A percentile compares a stretch with the other conserved stretches of the same genome.
Conservation (phyloP, 108 stramenopile species). For the Cyclotella baltica region DNA sequence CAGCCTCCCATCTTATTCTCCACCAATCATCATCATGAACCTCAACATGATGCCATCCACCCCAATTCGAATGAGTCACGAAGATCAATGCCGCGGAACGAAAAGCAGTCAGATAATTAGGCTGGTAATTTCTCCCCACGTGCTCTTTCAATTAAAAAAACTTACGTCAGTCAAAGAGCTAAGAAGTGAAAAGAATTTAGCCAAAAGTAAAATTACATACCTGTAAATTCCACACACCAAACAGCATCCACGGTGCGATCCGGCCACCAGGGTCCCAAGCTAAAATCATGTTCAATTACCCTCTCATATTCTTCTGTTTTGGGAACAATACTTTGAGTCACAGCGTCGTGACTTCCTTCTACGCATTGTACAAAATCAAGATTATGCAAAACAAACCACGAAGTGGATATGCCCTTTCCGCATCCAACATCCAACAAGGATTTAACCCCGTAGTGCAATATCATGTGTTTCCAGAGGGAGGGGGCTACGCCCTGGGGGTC, state of each 20-base stretch:
- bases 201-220: too few relatives aligned
- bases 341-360: constrained; percentile 73
- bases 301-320: constrained; percentile 28
- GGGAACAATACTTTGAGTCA: constrained; percentile 64
- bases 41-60: constrained; percentile 81
- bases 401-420: constrained; percentile 67
- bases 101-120: constrained; percentile 81
- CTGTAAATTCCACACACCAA: constrained; percentile 83
- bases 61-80: constrained; percentile 71
- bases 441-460: constrained; percentile 59
- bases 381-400: constrained; percentile 67
- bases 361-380: constrained; percentile 52
- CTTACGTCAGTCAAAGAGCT: not conserved
- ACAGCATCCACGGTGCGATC: constrained; percentile 78
- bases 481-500: constrained; percentile 62
- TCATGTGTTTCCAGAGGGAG: constrained; percentile 54
- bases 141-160: too few relatives aligned
- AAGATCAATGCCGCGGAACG: constrained; percentile 84
- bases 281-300: constrained; percentile 74
- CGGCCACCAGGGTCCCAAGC: constrained; percentile 90
- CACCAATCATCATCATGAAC: constrained; percentile 72
- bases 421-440: constrained; percentile 82
- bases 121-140: constrained; percentile 73
- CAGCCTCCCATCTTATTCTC: constrained; percentile 64
- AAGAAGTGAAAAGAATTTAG: not conserved